Evolutionary conservation across 2,329 filamentous ascomycete species (phyloP).

Genomic region (Leptographium flavum): DNA sequence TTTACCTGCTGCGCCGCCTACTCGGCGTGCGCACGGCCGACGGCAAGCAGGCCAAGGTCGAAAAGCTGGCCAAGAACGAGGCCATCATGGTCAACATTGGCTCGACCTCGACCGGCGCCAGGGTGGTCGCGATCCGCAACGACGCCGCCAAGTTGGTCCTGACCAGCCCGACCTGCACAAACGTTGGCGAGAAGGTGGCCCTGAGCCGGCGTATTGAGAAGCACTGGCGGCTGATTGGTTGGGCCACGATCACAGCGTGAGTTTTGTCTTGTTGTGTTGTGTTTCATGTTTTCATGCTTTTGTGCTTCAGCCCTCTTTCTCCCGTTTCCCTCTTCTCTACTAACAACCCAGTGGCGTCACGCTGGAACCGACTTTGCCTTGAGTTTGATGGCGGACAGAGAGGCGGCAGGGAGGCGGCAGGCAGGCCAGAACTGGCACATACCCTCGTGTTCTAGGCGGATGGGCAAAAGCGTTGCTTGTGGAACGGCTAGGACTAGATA

Average conservation of each 20-base stretch:
- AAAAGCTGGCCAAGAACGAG: constrained; percentile 95
- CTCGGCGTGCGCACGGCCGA: constrained; percentile 96
- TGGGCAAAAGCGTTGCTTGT: neutral
- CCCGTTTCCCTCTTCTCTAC: neutral
- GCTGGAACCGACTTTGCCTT: constrained; percentile 9
- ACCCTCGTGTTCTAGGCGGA: neutral
- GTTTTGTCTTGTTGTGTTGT: constrained; percentile 14
- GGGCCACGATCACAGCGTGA: constrained; percentile 66
- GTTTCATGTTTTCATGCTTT: constrained; percentile 9
- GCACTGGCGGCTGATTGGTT: constrained; percentile 93
- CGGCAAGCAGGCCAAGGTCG: constrained; percentile 98
- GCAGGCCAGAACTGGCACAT: too few species aligned
- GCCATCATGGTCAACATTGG: constrained; percentile 99
- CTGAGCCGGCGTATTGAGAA: constrained; percentile 95
- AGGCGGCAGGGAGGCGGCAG: neutral
- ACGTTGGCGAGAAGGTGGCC: constrained; percentile 96
- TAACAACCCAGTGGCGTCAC: constrained; percentile 10
- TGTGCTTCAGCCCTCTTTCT: constrained; percentile 11
- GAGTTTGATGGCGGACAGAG: neutral
- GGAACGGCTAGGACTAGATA: neutral
- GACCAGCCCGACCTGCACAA: constrained; percentile 89
- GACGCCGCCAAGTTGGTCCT: constrained; percentile 92
- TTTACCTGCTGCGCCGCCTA: constrained; percentile 88
- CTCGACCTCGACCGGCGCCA: constrained; percentile 91
- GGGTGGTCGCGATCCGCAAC: constrained; percentile 92